Conservation (phyloP, 495 filamentous ascomycete species). For the Penicillium simplicissimum region DNA sequence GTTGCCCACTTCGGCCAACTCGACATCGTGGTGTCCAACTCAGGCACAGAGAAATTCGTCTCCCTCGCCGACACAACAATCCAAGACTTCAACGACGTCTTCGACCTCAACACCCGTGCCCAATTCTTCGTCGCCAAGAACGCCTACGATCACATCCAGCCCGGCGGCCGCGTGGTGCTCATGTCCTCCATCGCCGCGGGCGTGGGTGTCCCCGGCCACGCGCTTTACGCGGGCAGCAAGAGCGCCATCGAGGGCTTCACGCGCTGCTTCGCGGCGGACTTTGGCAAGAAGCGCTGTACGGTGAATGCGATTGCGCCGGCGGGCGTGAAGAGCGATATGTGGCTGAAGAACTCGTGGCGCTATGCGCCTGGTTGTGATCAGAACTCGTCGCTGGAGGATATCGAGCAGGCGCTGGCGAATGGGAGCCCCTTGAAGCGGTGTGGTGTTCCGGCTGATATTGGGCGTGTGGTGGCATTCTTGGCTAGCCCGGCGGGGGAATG, state of each 20-base stretch:
- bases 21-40: conserved; percentile 69
- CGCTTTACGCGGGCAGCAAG: conserved; percentile 76
- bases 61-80: conserved; percentile 66
- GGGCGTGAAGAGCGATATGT: conserved; percentile 82
- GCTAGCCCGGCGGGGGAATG: conserved; percentile 58
- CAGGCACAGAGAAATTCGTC: conserved; percentile 52
- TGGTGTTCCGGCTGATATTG: conserved; percentile 59
- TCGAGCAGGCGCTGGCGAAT: conserved; percentile 43
- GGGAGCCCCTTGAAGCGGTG: conserved; percentile 53
- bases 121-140: conserved; percentile 86
- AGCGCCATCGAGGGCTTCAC: conserved; percentile 78
- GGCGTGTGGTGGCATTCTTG: conserved; percentile 57
- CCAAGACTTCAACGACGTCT: conserved; percentile 74
- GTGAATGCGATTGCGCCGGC: conserved; percentile 77
- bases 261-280: conserved; percentile 72
- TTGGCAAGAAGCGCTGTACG: conserved; percentile 69
- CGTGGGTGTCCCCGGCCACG: conserved; percentile 67
- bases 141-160: conserved; percentile 66
- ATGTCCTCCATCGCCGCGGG: conserved; percentile 58
- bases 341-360: conserved; percentile 62
- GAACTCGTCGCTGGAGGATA: conserved; percentile 39
- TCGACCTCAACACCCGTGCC: conserved; percentile 72
- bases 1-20: conserved; percentile 67
- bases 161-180: conserved; percentile 63
- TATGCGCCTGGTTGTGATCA: conserved; percentile 56